A percentile compares a stretch with the other conserved stretches of the same genome.
Evolutionary conservation across 2,329 filamentous ascomycete species (phyloP).

Genomic region (Dothideomycetidae sp.): DNA sequence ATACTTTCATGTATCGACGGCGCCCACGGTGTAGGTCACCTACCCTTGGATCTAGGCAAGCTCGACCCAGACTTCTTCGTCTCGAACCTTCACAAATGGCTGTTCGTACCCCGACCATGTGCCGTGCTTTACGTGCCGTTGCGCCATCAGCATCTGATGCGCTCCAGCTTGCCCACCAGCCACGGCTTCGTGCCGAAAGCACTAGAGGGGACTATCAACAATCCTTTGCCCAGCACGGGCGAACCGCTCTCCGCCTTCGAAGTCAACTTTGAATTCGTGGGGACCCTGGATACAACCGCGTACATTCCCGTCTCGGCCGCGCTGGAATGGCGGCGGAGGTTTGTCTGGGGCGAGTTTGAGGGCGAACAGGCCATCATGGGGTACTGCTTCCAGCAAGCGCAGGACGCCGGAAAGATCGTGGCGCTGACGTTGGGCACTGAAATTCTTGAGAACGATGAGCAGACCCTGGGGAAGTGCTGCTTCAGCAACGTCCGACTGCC

Average conservation of each 20-base stretch:
- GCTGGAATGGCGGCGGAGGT: slow-evolving; percentile 51
- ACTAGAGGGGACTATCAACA: slow-evolving; percentile 15
- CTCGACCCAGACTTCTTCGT: slow-evolving; percentile 77
- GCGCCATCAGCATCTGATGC: slow-evolving; percentile 62
- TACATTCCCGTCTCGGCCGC: slow-evolving; percentile 60
- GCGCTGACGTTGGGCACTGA: slow-evolving; percentile 54
- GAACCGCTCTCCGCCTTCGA: slow-evolving; percentile 42
- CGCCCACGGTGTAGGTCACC: slow-evolving; percentile 71
- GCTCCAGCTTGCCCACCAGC: slow-evolving; percentile 63
- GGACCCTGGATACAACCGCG: slow-evolving; percentile 47
- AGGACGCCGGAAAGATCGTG: slow-evolving; percentile 45
- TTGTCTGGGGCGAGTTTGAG: slow-evolving; percentile 24
- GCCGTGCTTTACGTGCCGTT: slow-evolving; percentile 67
- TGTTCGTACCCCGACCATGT: slow-evolving; percentile 64
- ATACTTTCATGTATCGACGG: slow-evolving; percentile 68
- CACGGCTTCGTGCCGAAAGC: slow-evolving; percentile 48
- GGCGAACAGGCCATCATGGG: slow-evolving; percentile 56
- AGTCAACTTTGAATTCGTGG: slow-evolving; percentile 10
- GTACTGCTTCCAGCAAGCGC: slow-evolving; percentile 51
- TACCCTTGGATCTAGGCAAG: slow-evolving; percentile 43
- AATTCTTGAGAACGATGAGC: slow-evolving; percentile 51
- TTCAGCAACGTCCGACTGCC: slow-evolving; percentile 65
- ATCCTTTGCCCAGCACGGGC: slow-evolving; percentile 26
- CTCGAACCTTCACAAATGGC: slow-evolving; percentile 88
- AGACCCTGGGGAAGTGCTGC: slow-evolving; percentile 50